These are phyloP conservation scores for Malus hybrid DNA, from an alignment of 331 rosid species.

Conservation along the genomic window DNA sequence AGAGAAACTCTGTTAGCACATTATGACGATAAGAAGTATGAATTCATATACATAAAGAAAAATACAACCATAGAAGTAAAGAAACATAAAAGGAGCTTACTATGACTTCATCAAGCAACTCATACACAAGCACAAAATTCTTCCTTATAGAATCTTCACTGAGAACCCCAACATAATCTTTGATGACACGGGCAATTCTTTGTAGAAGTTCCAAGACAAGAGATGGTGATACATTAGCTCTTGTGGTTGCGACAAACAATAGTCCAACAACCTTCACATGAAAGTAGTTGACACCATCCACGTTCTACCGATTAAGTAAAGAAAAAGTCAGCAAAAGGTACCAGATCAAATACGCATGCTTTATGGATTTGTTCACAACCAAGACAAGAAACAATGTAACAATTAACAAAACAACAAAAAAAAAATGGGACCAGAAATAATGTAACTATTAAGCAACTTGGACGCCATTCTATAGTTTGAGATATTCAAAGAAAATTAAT, in stretches of 20 bases:
- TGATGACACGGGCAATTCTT: constrained; percentile 80
- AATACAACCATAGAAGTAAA: constrained; percentile 5
- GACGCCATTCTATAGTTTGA: too few species aligned
- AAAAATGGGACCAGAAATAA: too few species aligned
- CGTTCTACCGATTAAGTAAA: constrained; percentile 39
- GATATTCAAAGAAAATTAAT: too few species aligned
- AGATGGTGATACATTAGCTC: constrained; percentile 65
- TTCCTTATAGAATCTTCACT: constrained; percentile 76
- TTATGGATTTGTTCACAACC: too few species aligned
- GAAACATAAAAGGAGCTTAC: constrained; percentile 38
- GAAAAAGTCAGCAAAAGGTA: constrained; percentile 20
- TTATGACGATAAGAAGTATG: not conserved
- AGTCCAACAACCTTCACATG: constrained; percentile 88
- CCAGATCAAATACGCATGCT: not conserved
- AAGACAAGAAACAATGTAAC: too few species aligned
- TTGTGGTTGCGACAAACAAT: constrained; percentile 81
- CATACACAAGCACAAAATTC: constrained; percentile 84
- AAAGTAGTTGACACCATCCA: constrained; percentile 88
- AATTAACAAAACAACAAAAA: too few species aligned
- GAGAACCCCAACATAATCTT: constrained; percentile 85
- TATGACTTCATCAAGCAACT: constrained; percentile 88
- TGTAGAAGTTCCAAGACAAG: constrained; percentile 84
- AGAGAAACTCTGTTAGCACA: not conserved
- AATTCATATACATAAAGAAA: not conserved
- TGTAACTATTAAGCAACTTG: too few species aligned